Evolutionary conservation across 306 rosid genomes (phyloP).

Genomic region (Pterocarpus santalinus): DNA sequence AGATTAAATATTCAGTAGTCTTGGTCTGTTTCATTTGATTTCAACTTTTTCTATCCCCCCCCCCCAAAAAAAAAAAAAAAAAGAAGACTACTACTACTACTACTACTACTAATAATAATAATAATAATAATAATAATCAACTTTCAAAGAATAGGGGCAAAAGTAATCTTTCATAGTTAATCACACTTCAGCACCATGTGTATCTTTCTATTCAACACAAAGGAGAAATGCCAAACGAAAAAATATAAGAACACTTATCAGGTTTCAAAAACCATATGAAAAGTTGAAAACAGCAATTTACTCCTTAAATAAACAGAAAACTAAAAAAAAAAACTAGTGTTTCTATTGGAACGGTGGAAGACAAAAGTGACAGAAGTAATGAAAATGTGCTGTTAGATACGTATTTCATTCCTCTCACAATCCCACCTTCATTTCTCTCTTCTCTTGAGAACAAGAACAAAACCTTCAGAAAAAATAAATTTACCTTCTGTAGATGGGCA

Average conservation of each 20-base stretch:
- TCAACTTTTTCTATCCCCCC: not conserved
- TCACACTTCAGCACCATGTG: constrained; percentile 22
- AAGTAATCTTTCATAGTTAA: not conserved
- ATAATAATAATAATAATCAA: not conserved
- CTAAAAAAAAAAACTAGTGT: too few species aligned
- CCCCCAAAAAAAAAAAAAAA: not conserved
- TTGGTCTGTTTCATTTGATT: not conserved
- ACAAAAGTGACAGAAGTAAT: not conserved
- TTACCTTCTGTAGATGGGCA: constrained; percentile 87
- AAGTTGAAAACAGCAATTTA: constrained; percentile 29
- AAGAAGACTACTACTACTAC: too few species aligned
- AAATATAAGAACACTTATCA: not conserved
- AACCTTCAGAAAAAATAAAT: constrained; percentile 8
- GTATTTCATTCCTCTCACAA: not conserved
- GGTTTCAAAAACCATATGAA: not conserved
- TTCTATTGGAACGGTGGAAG: not conserved
- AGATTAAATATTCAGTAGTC: constrained; percentile 17
- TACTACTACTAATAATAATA: too few species aligned
- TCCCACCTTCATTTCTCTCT: not conserved
- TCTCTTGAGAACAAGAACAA: constrained; percentile 10
- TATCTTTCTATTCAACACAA: not conserved
- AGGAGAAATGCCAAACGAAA: not conserved
- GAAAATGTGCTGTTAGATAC: not conserved
- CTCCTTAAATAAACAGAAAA: not conserved
- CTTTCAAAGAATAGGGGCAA: not conserved